Base-by-base conservation (phyloP, 768 basidiomycete species). In the Boletales sp. region DNA sequence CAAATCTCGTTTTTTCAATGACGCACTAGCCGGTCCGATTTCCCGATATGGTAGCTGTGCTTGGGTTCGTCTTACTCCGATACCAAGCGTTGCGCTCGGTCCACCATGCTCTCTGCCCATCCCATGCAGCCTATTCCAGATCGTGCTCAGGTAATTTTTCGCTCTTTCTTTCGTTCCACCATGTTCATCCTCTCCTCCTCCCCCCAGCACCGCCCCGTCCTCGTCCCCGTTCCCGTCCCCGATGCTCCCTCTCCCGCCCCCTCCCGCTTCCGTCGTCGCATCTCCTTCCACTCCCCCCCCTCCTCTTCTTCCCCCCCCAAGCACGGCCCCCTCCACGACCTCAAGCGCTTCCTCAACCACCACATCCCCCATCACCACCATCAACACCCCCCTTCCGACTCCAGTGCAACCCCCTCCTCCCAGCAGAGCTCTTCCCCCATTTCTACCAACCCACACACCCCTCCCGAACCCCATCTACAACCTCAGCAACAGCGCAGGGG, bases 261-360 rank as follows among this genome's bases (percentile, higher is more conserved):
- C n/a, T 61, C 69, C 18, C 57, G 61, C 32, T 63, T 72, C 33
- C 57, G 60, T 1, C 55, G 62, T 12, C 57, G 51, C 46, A 48
- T 57, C 46, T 67, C 74, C 18, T 60, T 69, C 48, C 61, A 63
- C 37, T n/a, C 48, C 55, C 55, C 33, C 33, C 9, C 33, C 33
- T 34, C 33, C 33, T 34, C 31, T 47, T 40, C 57, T 57, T 35
- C 55, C 32, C 1, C 33, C 1, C 46, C 48, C 4, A 74, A 77
- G 50, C 78, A 78, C 53, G 87, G 91, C 0, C 87, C 92, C 3
- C 79, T 98, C 44, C 84, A 89, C 70, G 94, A 97, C 69, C 83
- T 97, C 62, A 92, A 92, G 66, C 88, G 94, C 28, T 96, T 98
- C 74, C 80, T 99, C 55, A 90, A 95, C 72, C 82, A 90, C 70